Conservation (phyloP, 2,329 filamentous ascomycete species). For the Fusarium sp. region DNA sequence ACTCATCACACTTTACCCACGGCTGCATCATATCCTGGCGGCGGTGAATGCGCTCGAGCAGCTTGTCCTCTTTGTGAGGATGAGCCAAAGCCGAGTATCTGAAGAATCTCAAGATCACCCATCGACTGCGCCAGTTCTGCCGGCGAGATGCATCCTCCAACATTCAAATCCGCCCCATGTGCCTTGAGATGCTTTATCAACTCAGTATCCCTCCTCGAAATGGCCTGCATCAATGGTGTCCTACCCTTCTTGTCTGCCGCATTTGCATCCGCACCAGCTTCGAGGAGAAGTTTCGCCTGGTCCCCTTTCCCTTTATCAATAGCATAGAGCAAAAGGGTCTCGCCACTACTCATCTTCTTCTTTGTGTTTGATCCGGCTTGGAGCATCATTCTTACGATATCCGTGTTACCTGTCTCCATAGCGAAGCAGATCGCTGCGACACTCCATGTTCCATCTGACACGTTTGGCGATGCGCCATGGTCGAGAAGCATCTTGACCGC, state of each 20-base stretch:
- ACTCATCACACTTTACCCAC: constrained; percentile 32
- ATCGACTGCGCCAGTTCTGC: constrained; percentile 46
- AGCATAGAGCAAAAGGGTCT: constrained; percentile 52
- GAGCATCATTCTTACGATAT: constrained; percentile 49
- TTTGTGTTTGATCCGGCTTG: constrained; percentile 48
- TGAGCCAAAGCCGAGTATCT: constrained; percentile 41
- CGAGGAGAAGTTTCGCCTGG: constrained; percentile 47
- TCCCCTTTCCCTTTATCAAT: constrained; percentile 46
- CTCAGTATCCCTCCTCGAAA: constrained; percentile 47
- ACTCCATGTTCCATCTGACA: constrained; percentile 42
- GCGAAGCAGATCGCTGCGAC: constrained; percentile 44
- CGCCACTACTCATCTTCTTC: constrained; percentile 48
- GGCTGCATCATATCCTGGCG: constrained; percentile 40
- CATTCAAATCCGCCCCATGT: constrained; percentile 47
- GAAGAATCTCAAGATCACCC: constrained; percentile 45
- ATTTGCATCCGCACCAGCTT: constrained; percentile 53
- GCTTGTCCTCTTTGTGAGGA: constrained; percentile 4
- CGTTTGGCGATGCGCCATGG: constrained; percentile 52
- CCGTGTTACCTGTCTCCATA: constrained; percentile 44
- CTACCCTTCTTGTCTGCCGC: constrained; percentile 49
- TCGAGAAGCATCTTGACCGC: constrained; percentile 51
- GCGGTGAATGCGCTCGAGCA: constrained; percentile 38
- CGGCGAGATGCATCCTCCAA: constrained; percentile 35
- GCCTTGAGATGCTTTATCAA: constrained; percentile 49
- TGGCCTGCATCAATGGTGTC: constrained; percentile 53